These are phyloP conservation scores for Penicillium odoratum DNA, from an alignment of 495 filamentous ascomycete species.

Conservation along the genomic window DNA sequence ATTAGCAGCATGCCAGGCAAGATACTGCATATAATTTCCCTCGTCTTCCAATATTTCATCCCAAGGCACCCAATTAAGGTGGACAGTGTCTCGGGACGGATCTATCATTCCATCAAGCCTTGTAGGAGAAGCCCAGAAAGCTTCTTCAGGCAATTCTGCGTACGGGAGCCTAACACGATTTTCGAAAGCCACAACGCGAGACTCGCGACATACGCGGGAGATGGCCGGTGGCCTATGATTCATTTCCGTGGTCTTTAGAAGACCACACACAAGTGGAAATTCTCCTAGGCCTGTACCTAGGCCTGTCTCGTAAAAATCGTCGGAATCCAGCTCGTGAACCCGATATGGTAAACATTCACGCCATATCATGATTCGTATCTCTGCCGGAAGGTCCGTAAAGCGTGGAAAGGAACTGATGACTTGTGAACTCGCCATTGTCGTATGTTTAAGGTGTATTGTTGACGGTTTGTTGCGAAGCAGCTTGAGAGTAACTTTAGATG, in stretches of 20 bases:
- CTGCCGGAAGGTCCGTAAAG: background rate
- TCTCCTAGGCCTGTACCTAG: background rate
- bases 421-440: background rate
- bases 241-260: background rate
- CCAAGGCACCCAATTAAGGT: background rate
- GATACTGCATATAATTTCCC: background rate
- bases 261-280: background rate
- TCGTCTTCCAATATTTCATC: too few relatives aligned
- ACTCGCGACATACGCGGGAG: constrained; percentile 8
- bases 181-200: constrained; percentile 3
- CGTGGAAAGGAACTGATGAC: background rate
- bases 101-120: background rate
- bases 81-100: background rate
- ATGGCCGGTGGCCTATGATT: background rate
- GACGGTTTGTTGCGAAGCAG: too few relatives aligned
- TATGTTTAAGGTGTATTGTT: too few relatives aligned
- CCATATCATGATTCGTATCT: constrained; percentile 5
- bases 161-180: too few relatives aligned
- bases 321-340: background rate
- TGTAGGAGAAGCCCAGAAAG: too few relatives aligned
- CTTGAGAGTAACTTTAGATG: too few relatives aligned
- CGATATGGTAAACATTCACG: constrained; percentile 9
- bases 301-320: background rate
- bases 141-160: too few relatives aligned
- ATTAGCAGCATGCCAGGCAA: background rate